Evolutionary conservation across 192 early-diverging fungal species (phyloP).

Genomic region (Rhizophagus sp.): DNA sequence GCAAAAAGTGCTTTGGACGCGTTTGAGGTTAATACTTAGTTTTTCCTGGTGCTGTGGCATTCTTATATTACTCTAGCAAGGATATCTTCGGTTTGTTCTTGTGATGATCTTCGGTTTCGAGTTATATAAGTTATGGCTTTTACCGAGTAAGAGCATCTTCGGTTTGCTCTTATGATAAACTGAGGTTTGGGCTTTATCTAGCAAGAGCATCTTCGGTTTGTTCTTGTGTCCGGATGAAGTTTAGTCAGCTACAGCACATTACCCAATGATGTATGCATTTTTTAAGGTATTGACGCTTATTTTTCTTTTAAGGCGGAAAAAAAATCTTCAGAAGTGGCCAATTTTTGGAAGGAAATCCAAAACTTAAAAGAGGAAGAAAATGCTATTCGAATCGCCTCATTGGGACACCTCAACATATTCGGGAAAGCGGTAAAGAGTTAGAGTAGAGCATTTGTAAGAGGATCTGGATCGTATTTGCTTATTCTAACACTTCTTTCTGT

Average conservation of each 20-base stretch:
- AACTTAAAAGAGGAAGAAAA: constrained; percentile 26
- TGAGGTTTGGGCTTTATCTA: constrained; percentile 26
- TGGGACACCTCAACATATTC: constrained; percentile 27
- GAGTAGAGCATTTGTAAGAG: constrained; percentile 28
- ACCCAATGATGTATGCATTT: constrained; percentile 16
- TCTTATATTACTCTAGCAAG: constrained; percentile 24
- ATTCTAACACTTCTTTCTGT: constrained; percentile 31
- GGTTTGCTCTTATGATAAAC: constrained; percentile 32
- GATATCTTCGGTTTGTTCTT: constrained; percentile 28
- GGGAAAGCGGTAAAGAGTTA: constrained; percentile 18
- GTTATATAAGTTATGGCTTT: constrained; percentile 27
- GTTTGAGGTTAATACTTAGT: constrained; percentile 19
- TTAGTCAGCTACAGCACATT: constrained; percentile 27
- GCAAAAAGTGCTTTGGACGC: constrained; percentile 8
- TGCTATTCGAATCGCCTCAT: constrained; percentile 27
- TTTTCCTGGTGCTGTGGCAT: constrained; percentile 28
- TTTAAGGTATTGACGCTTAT: constrained; percentile 18
- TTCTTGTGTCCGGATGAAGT: constrained; percentile 30
- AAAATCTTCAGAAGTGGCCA: constrained; percentile 19
- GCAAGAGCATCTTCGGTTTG: constrained; percentile 34
- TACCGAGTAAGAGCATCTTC: constrained; percentile 33
- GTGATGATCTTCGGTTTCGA: constrained; percentile 22
- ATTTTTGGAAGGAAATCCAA: constrained; percentile 32
- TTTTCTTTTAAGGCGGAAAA: constrained; percentile 22
- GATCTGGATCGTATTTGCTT: constrained; percentile 24